phyloP scores from a whole-genome alignment of 345 rosid species.

The Hypericum perforatum region DNA sequence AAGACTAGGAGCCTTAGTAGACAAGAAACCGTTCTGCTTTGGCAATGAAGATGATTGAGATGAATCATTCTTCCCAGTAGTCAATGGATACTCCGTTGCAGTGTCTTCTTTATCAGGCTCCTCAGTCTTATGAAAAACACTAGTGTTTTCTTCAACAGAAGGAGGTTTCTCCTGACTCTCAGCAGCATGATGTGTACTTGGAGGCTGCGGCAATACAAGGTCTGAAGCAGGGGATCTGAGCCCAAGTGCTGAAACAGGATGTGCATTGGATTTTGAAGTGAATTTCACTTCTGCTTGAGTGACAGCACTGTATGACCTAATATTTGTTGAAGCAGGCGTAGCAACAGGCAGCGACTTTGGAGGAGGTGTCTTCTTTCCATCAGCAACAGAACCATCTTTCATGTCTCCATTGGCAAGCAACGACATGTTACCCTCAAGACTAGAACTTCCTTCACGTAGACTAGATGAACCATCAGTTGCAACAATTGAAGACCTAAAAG shows the following conservation, averaged over 20 bases:
- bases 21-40: conserved; percentile 17
- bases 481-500: conserved; percentile 26
- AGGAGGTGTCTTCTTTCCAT: conserved; percentile 15
- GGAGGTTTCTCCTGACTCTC: conserved; percentile 6
- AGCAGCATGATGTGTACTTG: conserved; percentile 3
- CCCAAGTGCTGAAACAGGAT: conserved; percentile 24
- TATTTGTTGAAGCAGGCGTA: conserved; percentile 10
- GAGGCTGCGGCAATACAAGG: conserved; percentile 29
- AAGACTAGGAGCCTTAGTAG: conserved; percentile 18
- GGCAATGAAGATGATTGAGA: conserved; percentile 23
- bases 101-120: conserved; percentile 9
- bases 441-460: conserved; percentile 34
- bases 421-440: conserved; percentile 12
- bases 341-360: conserved; percentile 7
- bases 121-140: conserved; percentile 5
- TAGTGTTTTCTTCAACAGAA: conserved; percentile 20
- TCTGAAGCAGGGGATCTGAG: conserved; percentile 32
- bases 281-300: conserved; percentile 27
- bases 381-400: conserved; percentile 17
- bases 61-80: conserved; percentile 20
- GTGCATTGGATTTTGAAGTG: conserved; percentile 11
- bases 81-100: conserved; percentile 16
- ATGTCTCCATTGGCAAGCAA: conserved; percentile 12
- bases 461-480: conserved; percentile 26
- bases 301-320: conserved; percentile 17